Evolutionary conservation across 371 early-diverging fungal genomes (phyloP), one percentile per base, ranked within the genome.

Genomic region (Rhizomucor miehei): DNA sequence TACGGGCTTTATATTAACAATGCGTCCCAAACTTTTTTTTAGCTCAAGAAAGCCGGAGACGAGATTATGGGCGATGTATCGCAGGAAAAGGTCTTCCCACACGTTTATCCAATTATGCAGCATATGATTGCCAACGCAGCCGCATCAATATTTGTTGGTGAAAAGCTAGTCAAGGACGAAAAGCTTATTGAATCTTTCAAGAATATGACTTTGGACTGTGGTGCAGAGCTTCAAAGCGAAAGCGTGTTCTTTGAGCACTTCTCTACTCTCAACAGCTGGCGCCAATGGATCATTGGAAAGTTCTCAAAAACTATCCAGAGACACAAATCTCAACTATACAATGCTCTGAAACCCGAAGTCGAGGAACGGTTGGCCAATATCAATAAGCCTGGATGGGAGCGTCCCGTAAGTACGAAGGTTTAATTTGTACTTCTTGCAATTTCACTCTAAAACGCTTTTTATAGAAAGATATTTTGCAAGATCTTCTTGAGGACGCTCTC

Each of bases 131-230:
- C 59, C 17, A 52, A 47, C 17, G 59, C 63, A 11, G 54, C 55
- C 43, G 66, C 61, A 6, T 38, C 66, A 10, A 52, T 61, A 6
- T 66, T 66, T 52, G 61, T 56, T 1, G 66, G 66, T 9, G 44
- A 38, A 0, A 52, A 58, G 12, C 48, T 66, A 6, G 21, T 45
- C 41, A 52, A 61, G 16, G 35, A 61, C 37, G 6, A 19, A 16
- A 37, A 47, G 6, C 48, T 66, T 11, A 47, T 66, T 38, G 59
- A 56, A 23, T 50, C 51, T 35, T 66, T 66, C 56, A 58, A 66
- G 44, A 60, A 61, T 20, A 51, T 66, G 37, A 57, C 57, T 1
- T n/a, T 49, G 8, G 59, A 66, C 14, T 56, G 60, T 20, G 58
- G 61, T 2, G 39, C 47, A 21, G 59, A 63, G 46, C 14, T 61